phyloP scores from a whole-genome alignment of 208 protist genomes.

The Tritrichomonas musculus region DNA sequence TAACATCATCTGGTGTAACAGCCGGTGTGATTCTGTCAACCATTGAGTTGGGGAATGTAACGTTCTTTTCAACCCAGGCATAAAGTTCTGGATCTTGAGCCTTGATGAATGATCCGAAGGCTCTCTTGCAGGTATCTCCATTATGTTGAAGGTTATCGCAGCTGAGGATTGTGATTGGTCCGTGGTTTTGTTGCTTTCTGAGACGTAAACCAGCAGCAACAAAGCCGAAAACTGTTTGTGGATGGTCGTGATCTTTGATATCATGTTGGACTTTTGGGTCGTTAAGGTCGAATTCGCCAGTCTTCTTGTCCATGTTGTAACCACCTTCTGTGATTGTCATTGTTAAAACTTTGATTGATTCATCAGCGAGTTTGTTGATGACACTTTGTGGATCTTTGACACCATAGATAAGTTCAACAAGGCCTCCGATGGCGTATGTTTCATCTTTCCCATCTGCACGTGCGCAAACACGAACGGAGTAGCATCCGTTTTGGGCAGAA shows the following conservation, averaged over 20 bases:
- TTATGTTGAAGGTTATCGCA: slow-evolving; percentile 45
- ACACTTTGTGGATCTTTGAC: background rate
- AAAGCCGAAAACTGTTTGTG: slow-evolving; percentile 29
- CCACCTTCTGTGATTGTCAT: slow-evolving; percentile 44
- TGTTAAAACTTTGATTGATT: slow-evolving; percentile 28
- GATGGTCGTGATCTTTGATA: background rate
- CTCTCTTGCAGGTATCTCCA: background rate
- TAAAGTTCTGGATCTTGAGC: background rate
- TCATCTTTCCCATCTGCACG: background rate
- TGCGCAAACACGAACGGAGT: background rate
- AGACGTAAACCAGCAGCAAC: slow-evolving; percentile 25
- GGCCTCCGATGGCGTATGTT: background rate
- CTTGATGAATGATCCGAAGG: background rate
- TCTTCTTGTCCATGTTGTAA: slow-evolving; percentile 30
- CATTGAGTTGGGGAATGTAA: slow-evolving; percentile 40
- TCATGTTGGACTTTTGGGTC: slow-evolving; percentile 12
- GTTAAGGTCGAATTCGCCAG: slow-evolving; percentile 8
- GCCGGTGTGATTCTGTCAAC: slow-evolving; percentile 43
- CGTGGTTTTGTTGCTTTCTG: background rate
- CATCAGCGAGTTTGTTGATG: background rate
- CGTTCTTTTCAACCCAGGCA: slow-evolving; percentile 19
- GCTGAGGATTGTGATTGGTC: slow-evolving; percentile 37
- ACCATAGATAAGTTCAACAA: slow-evolving; percentile 7
- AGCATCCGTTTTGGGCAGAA: slow-evolving; percentile 2
- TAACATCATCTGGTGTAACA: background rate